Evolutionary conservation across 495 filamentous ascomycete species (phyloP).

Genomic region (Sporormia fimetaria): DNA sequence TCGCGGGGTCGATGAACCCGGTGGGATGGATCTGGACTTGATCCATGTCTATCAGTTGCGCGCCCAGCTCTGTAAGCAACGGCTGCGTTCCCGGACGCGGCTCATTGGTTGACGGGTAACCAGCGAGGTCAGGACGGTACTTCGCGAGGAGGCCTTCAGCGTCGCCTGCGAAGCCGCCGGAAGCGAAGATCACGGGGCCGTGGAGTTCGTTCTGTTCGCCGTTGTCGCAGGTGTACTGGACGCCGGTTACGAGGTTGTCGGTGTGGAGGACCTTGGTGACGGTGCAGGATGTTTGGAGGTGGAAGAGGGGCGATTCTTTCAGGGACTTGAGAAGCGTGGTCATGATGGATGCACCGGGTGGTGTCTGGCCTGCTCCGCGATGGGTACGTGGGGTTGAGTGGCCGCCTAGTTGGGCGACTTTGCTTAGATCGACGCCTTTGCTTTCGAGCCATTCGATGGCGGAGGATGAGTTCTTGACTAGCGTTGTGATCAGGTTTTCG

Average conservation of each 20-base stretch:
- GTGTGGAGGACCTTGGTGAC: slow-evolving; percentile 37
- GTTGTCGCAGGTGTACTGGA: slow-evolving; percentile 23
- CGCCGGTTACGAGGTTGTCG: slow-evolving; percentile 17
- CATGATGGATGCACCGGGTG: slow-evolving; percentile 45
- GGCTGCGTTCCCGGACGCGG: slow-evolving; percentile 40
- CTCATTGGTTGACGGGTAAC: slow-evolving; percentile 50
- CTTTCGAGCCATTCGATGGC: slow-evolving; percentile 45
- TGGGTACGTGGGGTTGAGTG: slow-evolving; percentile 45
- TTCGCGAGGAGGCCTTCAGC: slow-evolving; percentile 40
- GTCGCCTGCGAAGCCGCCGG: slow-evolving; percentile 50
- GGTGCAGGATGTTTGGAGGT: slow-evolving; percentile 35
- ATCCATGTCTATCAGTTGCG: slow-evolving; percentile 47
- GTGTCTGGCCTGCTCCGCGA: slow-evolving; percentile 38
- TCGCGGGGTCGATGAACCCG: slow-evolving; percentile 56
- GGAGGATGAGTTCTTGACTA: slow-evolving; percentile 34
- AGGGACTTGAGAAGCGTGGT: slow-evolving; percentile 38
- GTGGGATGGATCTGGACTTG: slow-evolving; percentile 54
- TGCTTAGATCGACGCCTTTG: slow-evolving; percentile 43
- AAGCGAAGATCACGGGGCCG: slow-evolving; percentile 46
- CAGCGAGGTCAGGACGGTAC: slow-evolving; percentile 45
- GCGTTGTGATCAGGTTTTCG: slow-evolving; percentile 34
- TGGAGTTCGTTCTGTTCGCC: slow-evolving; percentile 26
- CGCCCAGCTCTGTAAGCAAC: slow-evolving; percentile 39
- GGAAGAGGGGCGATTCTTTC: slow-evolving; percentile 35
- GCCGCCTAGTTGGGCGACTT: slow-evolving; percentile 44